These are phyloP conservation scores for Venturia pyrina DNA, from an alignment of 2,329 filamentous ascomycete species.

Conservation along the genomic window DNA sequence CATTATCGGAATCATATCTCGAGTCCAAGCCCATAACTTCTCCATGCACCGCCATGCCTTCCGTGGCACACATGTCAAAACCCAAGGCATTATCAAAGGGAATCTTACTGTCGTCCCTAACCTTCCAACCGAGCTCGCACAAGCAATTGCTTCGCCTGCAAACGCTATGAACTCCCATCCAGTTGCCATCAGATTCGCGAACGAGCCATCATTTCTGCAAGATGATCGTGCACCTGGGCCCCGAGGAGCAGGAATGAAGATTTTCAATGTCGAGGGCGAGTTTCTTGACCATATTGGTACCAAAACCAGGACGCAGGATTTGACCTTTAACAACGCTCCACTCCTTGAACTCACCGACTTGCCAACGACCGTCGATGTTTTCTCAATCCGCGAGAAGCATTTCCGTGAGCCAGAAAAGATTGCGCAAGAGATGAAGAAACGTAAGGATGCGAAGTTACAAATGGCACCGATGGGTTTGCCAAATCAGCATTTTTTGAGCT, in stretches of 20 bases:
- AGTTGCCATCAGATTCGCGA: slow-evolving; percentile 4
- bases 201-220: background rate
- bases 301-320: slow-evolving; percentile 31
- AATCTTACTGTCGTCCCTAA: slow-evolving; percentile 33
- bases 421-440: slow-evolving; percentile 31
- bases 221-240: slow-evolving; percentile 34
- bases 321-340: slow-evolving; percentile 41
- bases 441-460: slow-evolving; percentile 30
- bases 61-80: slow-evolving; percentile 35
- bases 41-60: slow-evolving; percentile 25
- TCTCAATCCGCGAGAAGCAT: slow-evolving; percentile 22
- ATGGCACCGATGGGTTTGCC: slow-evolving; percentile 29
- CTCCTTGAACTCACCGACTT: slow-evolving; percentile 37
- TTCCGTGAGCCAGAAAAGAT: slow-evolving; percentile 29
- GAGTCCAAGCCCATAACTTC: slow-evolving; percentile 4
- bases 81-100: slow-evolving; percentile 39
- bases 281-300: slow-evolving; percentile 14
- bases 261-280: slow-evolving; percentile 37
- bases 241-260: slow-evolving; percentile 39
- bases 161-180: background rate
- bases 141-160: background rate
- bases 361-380: slow-evolving; percentile 33
- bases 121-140: slow-evolving; percentile 31
- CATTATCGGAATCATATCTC: slow-evolving; percentile 29
- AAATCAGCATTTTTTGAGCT: slow-evolving; percentile 31